Base-by-base conservation (phyloP, 192 early-diverging fungal species). In the Geosiphon pyriformis region DNA sequence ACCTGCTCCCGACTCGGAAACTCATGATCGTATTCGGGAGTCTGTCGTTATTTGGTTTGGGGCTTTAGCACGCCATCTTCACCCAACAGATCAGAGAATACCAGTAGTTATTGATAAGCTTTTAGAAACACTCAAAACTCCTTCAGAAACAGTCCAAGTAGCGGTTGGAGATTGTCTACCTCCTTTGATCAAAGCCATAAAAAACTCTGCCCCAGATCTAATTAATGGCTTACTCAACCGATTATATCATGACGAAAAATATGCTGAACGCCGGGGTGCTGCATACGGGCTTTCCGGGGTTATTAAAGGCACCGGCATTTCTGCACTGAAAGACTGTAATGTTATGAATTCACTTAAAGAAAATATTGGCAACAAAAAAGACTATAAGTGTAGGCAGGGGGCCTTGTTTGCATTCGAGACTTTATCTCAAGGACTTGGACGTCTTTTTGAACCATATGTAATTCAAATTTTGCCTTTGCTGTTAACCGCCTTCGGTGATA, bases 261-360 rank as follows among this genome's bases (percentile, higher is more conserved):
- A 97, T 72, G 92, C 90, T 18, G 78, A 86, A 51, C 84, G 95
- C 18, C 87, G 94, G 26, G 97, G 97, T 26, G 92, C 92, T 17
- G 97, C 97, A 2, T 99, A 93, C 68, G 97, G 97, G 51, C 70
- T 99, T 46, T 93, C 97, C 6, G 97, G 95, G 49, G 79, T 97
- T 25, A 85, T 95, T 54, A 94, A 94, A 71, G 95, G 95, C 3
- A 79, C 88, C 22, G 95, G 95, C 50, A 89, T 99, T 65, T 79
- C 82, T 27, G 80, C 92, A 15, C 77, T 99, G 26, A 96, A 94
- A 75, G 88, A 91, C 48, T 94, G 80, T 74, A 74, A 74, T 30
- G 78, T 99, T 34, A 92, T 99, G 81, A 75, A 76, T 27, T 75
- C 82, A 2, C 78, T 99, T 65, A 92, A 94, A 65, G 86, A 88